Evolutionary conservation across 2,329 filamentous ascomycete genomes (phyloP).

Genomic region (Graphiopsis chlorocephala): DNA sequence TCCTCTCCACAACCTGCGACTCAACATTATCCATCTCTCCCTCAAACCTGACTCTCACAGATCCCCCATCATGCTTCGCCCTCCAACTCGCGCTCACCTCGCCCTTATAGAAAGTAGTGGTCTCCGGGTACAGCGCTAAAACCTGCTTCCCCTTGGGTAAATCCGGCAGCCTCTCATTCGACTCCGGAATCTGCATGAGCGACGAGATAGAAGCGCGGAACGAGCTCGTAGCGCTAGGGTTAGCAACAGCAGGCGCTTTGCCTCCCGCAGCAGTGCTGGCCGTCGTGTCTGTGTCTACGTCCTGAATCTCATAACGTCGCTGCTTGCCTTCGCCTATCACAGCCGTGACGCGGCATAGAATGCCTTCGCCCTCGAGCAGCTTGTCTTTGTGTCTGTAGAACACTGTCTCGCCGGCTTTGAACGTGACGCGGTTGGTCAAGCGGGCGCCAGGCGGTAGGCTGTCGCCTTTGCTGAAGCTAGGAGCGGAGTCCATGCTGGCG

Average conservation of each 20-base stretch:
- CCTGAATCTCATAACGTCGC: constrained; percentile 53
- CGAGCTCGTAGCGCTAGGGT: constrained; percentile 14
- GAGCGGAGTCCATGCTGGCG: constrained; percentile 42
- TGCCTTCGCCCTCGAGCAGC: constrained; percentile 48
- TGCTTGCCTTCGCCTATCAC: constrained; percentile 55
- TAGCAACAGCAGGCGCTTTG: constrained; percentile 29
- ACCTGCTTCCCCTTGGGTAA: constrained; percentile 44
- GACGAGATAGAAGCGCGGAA: constrained; percentile 48
- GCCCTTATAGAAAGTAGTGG: constrained; percentile 54
- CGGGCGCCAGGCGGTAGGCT: constrained; percentile 18
- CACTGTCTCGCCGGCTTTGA: constrained; percentile 46
- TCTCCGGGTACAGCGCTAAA: constrained; percentile 50
- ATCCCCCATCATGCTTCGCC: constrained; percentile 32
- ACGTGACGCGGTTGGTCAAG: constrained; percentile 30
- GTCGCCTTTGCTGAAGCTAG: constrained; percentile 20
- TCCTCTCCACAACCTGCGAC: constrained; percentile 49
- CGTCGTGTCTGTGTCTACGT: constrained; percentile 39
- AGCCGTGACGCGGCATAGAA: constrained; percentile 49
- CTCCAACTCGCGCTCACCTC: constrained; percentile 47
- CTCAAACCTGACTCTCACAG: constrained; percentile 31
- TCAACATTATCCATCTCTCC: constrained; percentile 47
- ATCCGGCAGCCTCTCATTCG: constrained; percentile 42
- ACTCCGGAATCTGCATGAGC: constrained; percentile 44
- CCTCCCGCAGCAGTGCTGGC: constrained; percentile 31
- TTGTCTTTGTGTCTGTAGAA: constrained; percentile 47